Evolutionary conservation across 805 yeast genomes (phyloP).

Genomic region (Zygotorulaspora sp.): DNA sequence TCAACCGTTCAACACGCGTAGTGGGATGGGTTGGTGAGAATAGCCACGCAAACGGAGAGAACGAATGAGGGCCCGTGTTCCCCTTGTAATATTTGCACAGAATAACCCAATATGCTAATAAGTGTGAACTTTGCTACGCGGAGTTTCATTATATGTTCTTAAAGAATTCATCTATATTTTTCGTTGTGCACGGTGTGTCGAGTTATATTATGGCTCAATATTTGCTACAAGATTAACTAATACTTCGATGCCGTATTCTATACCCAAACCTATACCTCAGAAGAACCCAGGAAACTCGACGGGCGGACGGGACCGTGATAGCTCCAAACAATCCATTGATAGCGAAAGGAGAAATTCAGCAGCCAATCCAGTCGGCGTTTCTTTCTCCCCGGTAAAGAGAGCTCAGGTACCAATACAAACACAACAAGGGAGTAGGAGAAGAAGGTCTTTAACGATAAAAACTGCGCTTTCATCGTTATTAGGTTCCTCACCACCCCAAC

Average conservation of each 20-base stretch:
- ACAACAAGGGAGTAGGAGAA: slow-evolving; percentile 10
- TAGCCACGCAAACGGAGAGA: no score
- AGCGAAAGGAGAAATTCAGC: neutral
- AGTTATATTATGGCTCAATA: no score
- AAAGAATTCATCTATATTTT: no score
- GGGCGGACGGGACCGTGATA: slow-evolving; percentile 2
- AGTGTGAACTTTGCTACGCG: no score
- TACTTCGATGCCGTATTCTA: slow-evolving; percentile 12
- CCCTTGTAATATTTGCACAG: no score
- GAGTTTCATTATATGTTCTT: no score
- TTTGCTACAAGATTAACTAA: no score
- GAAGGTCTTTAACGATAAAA: slow-evolving; percentile 27
- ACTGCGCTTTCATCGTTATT: slow-evolving; percentile 25
- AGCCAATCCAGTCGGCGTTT: neutral
- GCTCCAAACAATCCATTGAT: neutral
- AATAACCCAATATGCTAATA: no score
- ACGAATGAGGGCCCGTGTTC: no score
- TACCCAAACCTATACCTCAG: slow-evolving; percentile 8
- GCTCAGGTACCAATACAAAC: neutral
- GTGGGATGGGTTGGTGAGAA: no score
- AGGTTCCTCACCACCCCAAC: slow-evolving; percentile 8
- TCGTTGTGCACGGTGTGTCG: no score
- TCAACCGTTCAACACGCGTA: no score
- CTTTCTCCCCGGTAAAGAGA: neutral
- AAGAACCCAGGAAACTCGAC: neutral